These are phyloP conservation scores for Aspergillus pseudotamarii DNA, from an alignment of 2,329 filamentous ascomycete species.

Conservation along the genomic window DNA sequence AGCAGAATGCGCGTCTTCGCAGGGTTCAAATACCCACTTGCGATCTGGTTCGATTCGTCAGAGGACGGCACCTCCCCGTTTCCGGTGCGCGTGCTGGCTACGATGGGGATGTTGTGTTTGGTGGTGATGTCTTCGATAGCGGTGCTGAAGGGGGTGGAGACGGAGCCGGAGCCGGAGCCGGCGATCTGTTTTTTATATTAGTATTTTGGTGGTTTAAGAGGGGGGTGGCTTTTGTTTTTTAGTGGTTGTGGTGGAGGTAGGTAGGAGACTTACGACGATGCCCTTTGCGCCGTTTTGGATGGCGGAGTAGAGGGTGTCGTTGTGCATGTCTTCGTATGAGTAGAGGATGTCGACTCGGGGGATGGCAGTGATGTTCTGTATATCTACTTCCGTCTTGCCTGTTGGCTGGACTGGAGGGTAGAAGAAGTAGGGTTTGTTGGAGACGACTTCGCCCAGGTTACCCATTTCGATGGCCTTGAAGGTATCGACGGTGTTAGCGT, in stretches of 20 bases:
- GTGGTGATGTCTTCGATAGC: constrained; percentile 21
- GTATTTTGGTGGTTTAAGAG: not conserved
- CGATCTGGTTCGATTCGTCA: constrained; percentile 20
- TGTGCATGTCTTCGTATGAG: constrained; percentile 30
- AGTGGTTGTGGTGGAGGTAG: too few relatives aligned
- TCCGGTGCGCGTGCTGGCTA: constrained; percentile 27
- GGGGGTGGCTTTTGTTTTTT: too few relatives aligned
- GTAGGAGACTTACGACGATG: constrained; percentile 25
- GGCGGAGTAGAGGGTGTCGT: constrained; percentile 25
- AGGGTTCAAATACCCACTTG: constrained; percentile 26
- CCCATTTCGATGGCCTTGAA: constrained; percentile 63
- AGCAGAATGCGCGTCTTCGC: constrained; percentile 21
- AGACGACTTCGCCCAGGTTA: constrained; percentile 60
- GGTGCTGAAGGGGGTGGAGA: constrained; percentile 19
- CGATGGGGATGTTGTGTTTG: constrained; percentile 23
- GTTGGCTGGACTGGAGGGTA: constrained; percentile 55
- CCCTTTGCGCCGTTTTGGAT: constrained; percentile 29
- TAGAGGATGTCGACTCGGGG: constrained; percentile 32
- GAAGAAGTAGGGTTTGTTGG: constrained; percentile 63
- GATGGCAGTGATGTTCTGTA: constrained; percentile 20
- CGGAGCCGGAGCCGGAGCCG: constrained; percentile 27
- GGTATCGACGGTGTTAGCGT: constrained; percentile 65
- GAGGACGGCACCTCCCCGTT: constrained; percentile 29
- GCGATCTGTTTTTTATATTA: constrained; percentile 20
- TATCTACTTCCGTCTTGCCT: constrained; percentile 38